These are phyloP conservation scores for Colletotrichum cereale DNA, from an alignment of 2,329 filamentous ascomycete genomes.

Conservation along the genomic window DNA sequence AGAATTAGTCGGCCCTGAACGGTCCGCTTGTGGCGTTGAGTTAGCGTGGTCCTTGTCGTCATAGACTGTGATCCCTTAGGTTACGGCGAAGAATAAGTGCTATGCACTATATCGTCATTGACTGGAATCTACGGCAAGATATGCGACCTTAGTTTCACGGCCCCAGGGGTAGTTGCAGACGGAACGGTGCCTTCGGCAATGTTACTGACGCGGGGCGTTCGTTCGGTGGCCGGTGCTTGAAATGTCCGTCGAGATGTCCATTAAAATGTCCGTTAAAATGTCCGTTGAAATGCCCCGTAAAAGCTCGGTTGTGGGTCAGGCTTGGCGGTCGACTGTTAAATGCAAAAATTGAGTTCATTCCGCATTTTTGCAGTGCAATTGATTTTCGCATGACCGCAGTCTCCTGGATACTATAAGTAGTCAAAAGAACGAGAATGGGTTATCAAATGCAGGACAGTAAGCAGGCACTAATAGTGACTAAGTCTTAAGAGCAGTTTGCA, in stretches of 20 bases:
- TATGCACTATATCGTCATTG: neutral
- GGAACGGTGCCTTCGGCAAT: neutral
- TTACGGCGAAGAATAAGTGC: neutral
- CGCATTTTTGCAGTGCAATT: neutral
- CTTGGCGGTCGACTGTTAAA: neutral
- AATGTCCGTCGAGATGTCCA: conserved; percentile 13
- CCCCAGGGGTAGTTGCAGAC: neutral
- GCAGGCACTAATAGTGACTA: too few relatives aligned
- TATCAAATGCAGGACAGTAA: neutral
- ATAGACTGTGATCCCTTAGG: conserved; percentile 4
- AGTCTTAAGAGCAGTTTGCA: neutral
- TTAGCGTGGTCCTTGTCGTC: conserved; percentile 2
- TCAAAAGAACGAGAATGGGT: neutral
- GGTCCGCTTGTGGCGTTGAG: neutral
- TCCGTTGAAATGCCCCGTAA: conserved; percentile 13
- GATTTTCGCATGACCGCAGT: neutral
- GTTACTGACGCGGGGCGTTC: neutral
- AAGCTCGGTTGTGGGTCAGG: neutral
- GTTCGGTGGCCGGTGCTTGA: conserved; percentile 8
- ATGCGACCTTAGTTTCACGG: neutral
- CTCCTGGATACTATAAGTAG: neutral
- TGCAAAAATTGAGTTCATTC: neutral
- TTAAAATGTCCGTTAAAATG: neutral
- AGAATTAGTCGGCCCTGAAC: too few relatives aligned
- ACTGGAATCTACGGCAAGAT: neutral